phyloP scores from a whole-genome alignment of 2,329 filamentous ascomycete genomes.

The Ophiocordyceps robertsii region DNA sequence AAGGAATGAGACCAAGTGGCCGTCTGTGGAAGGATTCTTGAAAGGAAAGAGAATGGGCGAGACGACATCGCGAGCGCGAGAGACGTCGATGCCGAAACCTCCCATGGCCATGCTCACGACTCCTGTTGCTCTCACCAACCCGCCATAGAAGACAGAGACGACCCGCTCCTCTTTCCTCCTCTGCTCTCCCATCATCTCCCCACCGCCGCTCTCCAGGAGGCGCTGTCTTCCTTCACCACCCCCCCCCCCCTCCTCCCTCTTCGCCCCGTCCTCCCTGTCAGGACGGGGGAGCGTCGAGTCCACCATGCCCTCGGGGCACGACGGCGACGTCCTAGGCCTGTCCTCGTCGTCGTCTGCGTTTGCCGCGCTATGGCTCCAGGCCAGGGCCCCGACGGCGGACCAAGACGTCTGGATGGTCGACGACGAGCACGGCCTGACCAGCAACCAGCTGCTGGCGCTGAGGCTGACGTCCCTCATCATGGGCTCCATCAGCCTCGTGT shows the following conservation, averaged over 20 bases:
- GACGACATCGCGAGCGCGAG: too few species aligned
- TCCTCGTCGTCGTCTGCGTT: background rate
- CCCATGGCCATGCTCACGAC: background rate
- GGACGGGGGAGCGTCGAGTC: background rate
- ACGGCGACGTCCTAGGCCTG: background rate
- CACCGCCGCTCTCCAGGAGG: background rate
- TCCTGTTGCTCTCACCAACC: background rate
- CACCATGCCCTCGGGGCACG: background rate
- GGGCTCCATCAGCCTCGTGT: constrained; percentile 39
- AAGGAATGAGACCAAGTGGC: too few species aligned
- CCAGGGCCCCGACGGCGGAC: background rate
- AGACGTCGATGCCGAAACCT: too few species aligned
- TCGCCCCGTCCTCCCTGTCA: background rate
- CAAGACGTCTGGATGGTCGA: background rate
- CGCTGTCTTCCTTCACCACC: background rate
- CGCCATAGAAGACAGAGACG: background rate
- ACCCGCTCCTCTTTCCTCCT: background rate
- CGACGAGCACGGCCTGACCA: background rate
- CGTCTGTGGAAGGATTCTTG: too few species aligned
- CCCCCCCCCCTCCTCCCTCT: background rate
- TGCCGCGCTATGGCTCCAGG: background rate
- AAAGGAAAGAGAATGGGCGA: too few species aligned
- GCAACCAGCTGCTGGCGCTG: constrained; percentile 9
- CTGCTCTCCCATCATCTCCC: background rate
- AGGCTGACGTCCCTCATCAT: constrained; percentile 22